Percentiles rank a stretch among this genome's conserved stretches.
These are phyloP conservation scores for Pseudogymnoascus sp. DNA, from an alignment of 2,329 filamentous ascomycete genomes.

Conservation along the genomic window DNA sequence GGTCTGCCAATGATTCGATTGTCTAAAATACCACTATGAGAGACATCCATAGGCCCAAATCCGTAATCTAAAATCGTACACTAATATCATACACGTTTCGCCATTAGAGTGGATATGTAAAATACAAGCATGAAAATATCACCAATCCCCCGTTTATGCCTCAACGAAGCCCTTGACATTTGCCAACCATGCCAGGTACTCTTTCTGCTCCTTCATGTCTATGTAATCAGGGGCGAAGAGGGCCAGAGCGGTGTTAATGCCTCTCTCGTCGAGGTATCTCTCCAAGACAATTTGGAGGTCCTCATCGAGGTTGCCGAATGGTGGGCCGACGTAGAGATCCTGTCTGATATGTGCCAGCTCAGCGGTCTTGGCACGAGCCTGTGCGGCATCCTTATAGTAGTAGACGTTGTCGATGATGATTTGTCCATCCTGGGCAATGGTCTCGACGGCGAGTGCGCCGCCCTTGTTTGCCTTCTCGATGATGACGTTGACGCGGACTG, in stretches of 20 bases:
- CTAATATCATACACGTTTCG: slow-evolving; percentile 9
- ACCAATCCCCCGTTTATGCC: slow-evolving; percentile 37
- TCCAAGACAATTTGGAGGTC: slow-evolving; percentile 89
- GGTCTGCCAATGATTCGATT: neutral
- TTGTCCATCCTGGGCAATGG: slow-evolving; percentile 74
- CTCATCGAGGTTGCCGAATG: slow-evolving; percentile 90
- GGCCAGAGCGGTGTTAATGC: slow-evolving; percentile 77
- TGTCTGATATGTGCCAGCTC: slow-evolving; percentile 70
- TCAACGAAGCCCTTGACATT: slow-evolving; percentile 81
- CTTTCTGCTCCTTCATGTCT: slow-evolving; percentile 95
- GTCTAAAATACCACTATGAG: neutral
- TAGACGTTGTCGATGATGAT: slow-evolving; percentile 86
- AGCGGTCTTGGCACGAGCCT: slow-evolving; percentile 67
- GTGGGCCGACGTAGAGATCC: slow-evolving; percentile 79
- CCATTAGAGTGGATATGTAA: slow-evolving; percentile 9
- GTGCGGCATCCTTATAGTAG: slow-evolving; percentile 70
- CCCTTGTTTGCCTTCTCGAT: slow-evolving; percentile 77
- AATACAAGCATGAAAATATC: neutral
- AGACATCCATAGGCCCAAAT: neutral
- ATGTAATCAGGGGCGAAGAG: slow-evolving; percentile 94
- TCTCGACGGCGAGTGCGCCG: slow-evolving; percentile 79
- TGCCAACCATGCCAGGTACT: slow-evolving; percentile 86
- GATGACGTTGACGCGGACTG: slow-evolving; percentile 75
- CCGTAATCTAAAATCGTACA: neutral
- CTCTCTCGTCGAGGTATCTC: slow-evolving; percentile 89